Evolutionary conservation across 2,329 filamentous ascomycete genomes (phyloP).

Genomic region (Sporothrix sp.): DNA sequence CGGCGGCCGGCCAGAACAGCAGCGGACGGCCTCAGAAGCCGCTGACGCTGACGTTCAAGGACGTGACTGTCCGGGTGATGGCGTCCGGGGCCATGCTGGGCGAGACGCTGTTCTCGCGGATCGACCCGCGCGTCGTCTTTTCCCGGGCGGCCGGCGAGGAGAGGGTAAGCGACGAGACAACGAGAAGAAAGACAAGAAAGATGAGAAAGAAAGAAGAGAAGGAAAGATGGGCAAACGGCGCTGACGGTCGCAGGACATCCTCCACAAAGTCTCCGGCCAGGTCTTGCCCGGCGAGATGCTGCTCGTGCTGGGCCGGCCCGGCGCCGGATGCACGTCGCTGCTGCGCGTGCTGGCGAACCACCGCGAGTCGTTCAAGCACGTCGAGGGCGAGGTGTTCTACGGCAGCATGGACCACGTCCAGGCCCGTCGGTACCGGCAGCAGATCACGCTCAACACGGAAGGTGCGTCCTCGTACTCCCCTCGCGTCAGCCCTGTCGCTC

Average conservation of each 20-base stretch:
- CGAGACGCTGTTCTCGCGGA: conserved; percentile 13
- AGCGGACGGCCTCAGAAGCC: neutral
- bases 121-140: conserved; percentile 13
- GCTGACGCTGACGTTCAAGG: conserved; percentile 15
- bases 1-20: neutral
- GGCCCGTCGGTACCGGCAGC: conserved; percentile 30
- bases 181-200: neutral
- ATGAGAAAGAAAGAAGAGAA: neutral
- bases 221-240: neutral
- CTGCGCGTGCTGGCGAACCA: conserved; percentile 60
- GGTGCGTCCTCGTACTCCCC: neutral
- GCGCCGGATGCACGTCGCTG: conserved; percentile 47
- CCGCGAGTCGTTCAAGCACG: conserved; percentile 50
- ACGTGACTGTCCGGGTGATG: conserved; percentile 13
- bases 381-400: conserved; percentile 57
- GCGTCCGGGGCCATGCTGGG: conserved; percentile 14
- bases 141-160: neutral
- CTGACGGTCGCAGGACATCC: conserved; percentile 5
- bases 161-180: neutral
- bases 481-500: too few species aligned
- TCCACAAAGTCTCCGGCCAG: conserved; percentile 10
- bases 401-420: conserved; percentile 36
- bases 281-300: conserved; percentile 14
- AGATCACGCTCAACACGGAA: conserved; percentile 53
- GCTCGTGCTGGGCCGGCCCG: conserved; percentile 44